Evolutionary conservation across 805 yeast genomes (phyloP).

Genomic region (Torulaspora delbrueckii): DNA sequence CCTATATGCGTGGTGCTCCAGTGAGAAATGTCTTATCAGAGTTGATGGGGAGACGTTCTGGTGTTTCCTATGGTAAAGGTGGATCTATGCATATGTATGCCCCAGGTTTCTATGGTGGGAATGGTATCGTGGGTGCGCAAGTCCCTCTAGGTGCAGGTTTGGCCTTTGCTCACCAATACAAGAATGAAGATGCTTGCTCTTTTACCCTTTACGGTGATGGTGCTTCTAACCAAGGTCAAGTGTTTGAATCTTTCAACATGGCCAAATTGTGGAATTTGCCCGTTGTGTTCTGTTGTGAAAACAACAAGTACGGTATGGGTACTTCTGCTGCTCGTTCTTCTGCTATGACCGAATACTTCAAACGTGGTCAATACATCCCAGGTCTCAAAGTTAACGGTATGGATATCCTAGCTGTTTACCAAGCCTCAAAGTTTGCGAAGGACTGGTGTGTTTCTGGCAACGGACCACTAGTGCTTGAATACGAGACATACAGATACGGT

Average conservation of each 20-base stretch:
- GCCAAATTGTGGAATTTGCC: slow-evolving; percentile 98
- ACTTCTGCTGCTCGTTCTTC: slow-evolving; percentile 96
- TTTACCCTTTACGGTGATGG: slow-evolving; percentile 97
- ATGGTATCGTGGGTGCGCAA: slow-evolving; percentile 99
- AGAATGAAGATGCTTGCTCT: slow-evolving; percentile 71
- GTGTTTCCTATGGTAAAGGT: slow-evolving; percentile 97
- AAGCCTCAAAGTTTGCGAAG: slow-evolving; percentile 94
- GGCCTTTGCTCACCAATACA: slow-evolving; percentile 97
- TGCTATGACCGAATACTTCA: slow-evolving; percentile 93
- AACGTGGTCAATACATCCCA: slow-evolving; percentile 99
- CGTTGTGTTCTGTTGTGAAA: slow-evolving; percentile 91
- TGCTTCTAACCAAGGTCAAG: slow-evolving; percentile 99
- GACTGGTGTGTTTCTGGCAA: slow-evolving; percentile 92
- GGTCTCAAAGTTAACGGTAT: slow-evolving; percentile 98
- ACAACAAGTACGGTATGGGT: slow-evolving; percentile 99
- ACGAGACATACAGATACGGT: slow-evolving; percentile 98
- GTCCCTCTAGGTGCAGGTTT: slow-evolving; percentile 97
- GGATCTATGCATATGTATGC: slow-evolving; percentile 99
- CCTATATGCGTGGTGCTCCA: slow-evolving; percentile 92
- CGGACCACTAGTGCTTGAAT: slow-evolving; percentile 94
- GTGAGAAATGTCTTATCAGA: slow-evolving; percentile 90
- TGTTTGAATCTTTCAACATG: slow-evolving; percentile 96
- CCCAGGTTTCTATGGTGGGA: slow-evolving; percentile 95
- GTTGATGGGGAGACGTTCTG: slow-evolving; percentile 92
- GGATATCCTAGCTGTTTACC: slow-evolving; percentile 94